Evolutionary conservation across 83 land plant genomes (phyloP).

Genomic region (Picea abies): DNA sequence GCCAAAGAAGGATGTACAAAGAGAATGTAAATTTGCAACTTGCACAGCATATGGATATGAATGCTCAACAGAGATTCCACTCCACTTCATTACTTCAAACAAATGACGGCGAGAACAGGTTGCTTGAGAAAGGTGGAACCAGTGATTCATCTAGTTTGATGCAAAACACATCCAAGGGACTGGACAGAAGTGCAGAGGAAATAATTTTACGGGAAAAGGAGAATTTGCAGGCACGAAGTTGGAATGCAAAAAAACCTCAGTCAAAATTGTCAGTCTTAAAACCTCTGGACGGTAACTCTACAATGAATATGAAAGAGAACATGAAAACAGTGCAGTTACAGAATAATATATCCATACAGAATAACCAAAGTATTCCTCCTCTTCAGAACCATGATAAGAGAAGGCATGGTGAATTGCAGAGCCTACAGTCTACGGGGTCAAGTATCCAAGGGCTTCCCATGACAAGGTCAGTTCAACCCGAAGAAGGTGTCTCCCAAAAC

Average conservation of each 20-base stretch:
- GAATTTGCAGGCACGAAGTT: background rate
- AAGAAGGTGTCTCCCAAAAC: background rate
- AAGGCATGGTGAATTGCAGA: background rate
- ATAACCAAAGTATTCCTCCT: constrained; percentile 15
- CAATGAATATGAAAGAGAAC: constrained; percentile 13
- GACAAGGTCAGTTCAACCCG: background rate
- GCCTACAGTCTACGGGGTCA: background rate
- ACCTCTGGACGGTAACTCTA: background rate
- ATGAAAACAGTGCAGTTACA: constrained; percentile 4
- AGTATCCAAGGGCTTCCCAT: background rate
- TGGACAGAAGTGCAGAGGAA: background rate
- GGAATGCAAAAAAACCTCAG: background rate
- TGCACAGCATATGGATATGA: background rate
- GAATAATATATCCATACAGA: background rate
- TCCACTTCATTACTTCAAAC: background rate
- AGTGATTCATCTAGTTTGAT: background rate
- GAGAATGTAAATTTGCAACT: background rate
- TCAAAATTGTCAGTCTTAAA: background rate
- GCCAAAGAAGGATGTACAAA: background rate
- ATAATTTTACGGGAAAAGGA: background rate
- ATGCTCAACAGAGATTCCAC: background rate
- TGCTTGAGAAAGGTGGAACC: background rate
- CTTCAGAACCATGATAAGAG: constrained; percentile 16
- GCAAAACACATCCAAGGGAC: background rate
- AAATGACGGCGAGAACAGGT: background rate